phyloP scores from a whole-genome alignment of 2,329 filamentous ascomycete genomes.

The Zarea fungicola region DNA sequence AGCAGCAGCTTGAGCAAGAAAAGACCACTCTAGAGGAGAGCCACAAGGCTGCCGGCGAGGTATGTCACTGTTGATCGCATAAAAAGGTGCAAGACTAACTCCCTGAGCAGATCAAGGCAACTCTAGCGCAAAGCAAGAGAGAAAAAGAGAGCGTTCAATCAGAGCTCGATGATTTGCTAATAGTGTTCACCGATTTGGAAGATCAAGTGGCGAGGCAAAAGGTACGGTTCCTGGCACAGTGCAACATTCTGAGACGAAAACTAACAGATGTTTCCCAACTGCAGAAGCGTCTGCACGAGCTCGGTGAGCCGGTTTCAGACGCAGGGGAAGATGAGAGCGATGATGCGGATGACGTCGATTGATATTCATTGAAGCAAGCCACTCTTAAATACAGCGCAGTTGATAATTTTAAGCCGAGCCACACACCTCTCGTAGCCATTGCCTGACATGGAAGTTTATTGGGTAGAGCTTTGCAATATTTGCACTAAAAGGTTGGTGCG shows the following conservation, averaged over 20 bases:
- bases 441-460: neutral
- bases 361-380: constrained; percentile 25
- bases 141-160: constrained; percentile 60
- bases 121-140: constrained; percentile 44
- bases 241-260: neutral
- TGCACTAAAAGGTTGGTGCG: neutral
- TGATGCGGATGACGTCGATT: constrained; percentile 49
- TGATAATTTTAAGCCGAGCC: neutral
- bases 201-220: constrained; percentile 73
- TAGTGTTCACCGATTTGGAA: constrained; percentile 76
- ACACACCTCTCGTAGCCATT: neutral
- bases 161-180: constrained; percentile 74
- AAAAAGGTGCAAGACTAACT: neutral
- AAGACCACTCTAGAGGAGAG: constrained; percentile 17
- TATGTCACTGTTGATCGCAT: constrained; percentile 14
- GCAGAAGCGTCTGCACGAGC: constrained; percentile 54
- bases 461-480: too few relatives aligned
- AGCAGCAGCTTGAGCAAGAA: constrained; percentile 23
- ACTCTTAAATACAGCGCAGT: neutral
- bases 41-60: constrained; percentile 21
- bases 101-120: constrained; percentile 25
- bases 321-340: constrained; percentile 63
- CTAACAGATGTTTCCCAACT: neutral
- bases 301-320: constrained; percentile 70
- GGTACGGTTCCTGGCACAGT: constrained; percentile 39